A percentile compares a stretch with the other conserved stretches of the same genome.
Evolutionary conservation across 2,329 filamentous ascomycete species (phyloP).

Genomic region (Pseudopithomyces maydicus): DNA sequence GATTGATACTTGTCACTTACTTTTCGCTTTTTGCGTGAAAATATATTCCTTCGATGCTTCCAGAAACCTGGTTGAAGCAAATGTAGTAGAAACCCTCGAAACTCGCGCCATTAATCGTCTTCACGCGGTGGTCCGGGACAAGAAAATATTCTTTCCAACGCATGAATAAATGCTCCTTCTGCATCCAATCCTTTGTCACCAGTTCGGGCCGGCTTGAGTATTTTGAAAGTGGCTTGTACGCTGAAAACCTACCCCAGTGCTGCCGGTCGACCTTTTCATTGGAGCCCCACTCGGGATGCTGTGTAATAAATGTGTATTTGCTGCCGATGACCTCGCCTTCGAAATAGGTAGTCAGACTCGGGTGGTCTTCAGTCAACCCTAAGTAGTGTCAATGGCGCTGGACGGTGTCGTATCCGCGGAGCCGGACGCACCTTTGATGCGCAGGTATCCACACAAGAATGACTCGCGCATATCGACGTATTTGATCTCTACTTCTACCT

Average conservation of each 20-base stretch:
- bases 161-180: constrained; percentile 94
- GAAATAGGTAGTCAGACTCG: constrained; percentile 97
- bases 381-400: constrained; percentile 20
- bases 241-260: constrained; percentile 90
- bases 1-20: constrained; percentile 60
- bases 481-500: constrained; percentile 96
- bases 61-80: constrained; percentile 91
- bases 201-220: constrained; percentile 64
- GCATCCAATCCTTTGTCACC: constrained; percentile 70
- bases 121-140: constrained; percentile 90
- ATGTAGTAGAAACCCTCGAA: constrained; percentile 99
- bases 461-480: constrained; percentile 94
- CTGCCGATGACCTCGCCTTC: constrained; percentile 97
- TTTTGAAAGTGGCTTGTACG: constrained; percentile 78
- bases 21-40: constrained; percentile 98
- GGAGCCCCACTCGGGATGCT: constrained; percentile 88
- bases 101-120: constrained; percentile 89
- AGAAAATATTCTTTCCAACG: constrained; percentile 99
- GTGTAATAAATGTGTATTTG: constrained; percentile 92
- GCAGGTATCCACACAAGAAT: constrained; percentile 91
- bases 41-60: constrained; percentile 90
- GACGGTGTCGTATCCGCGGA: not conserved
- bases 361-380: constrained; percentile 95
- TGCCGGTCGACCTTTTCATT: constrained; percentile 88
- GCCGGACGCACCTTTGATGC: constrained; percentile 79